Percentiles rank a stretch among this genome's conserved stretches.
Evolutionary conservation across 2,329 filamentous ascomycete genomes (phyloP).

Genomic region (Colletotrichum sp.): DNA sequence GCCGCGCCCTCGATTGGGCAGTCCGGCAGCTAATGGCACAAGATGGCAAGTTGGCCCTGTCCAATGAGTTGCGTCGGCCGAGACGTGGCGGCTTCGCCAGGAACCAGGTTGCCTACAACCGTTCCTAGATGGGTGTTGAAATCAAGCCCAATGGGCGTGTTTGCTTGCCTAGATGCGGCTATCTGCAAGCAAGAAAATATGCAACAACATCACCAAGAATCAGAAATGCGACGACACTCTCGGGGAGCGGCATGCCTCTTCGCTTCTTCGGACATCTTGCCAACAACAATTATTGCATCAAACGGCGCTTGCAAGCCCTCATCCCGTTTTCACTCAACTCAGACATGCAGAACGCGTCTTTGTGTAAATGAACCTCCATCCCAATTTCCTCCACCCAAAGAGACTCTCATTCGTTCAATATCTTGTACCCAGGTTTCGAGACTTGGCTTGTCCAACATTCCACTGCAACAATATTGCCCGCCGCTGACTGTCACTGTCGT

Average conservation of each 20-base stretch:
- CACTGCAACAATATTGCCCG: neutral
- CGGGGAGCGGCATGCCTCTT: neutral
- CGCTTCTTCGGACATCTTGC: neutral
- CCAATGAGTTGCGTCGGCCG: neutral
- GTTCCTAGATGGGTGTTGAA: neutral
- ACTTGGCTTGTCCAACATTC: constrained; percentile 1
- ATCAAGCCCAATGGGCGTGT: neutral
- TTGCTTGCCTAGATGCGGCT: neutral
- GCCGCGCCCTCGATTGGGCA: neutral
- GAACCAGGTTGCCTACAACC: neutral
- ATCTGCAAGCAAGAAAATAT: neutral
- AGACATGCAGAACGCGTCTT: neutral
- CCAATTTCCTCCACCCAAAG: neutral
- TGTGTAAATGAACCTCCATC: neutral
- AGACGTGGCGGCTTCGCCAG: neutral
- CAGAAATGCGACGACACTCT: neutral
- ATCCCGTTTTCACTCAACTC: neutral
- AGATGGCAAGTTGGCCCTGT: neutral
- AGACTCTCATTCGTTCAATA: neutral
- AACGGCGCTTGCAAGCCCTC: neutral
- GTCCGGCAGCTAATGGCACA: neutral
- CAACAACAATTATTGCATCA: neutral
- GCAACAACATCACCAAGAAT: neutral
- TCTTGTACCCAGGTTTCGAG: neutral
- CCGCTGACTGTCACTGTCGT: neutral